Base-by-base conservation (phyloP, 2,329 filamentous ascomycete genomes). In the Neophaeococcomyces aloes region DNA sequence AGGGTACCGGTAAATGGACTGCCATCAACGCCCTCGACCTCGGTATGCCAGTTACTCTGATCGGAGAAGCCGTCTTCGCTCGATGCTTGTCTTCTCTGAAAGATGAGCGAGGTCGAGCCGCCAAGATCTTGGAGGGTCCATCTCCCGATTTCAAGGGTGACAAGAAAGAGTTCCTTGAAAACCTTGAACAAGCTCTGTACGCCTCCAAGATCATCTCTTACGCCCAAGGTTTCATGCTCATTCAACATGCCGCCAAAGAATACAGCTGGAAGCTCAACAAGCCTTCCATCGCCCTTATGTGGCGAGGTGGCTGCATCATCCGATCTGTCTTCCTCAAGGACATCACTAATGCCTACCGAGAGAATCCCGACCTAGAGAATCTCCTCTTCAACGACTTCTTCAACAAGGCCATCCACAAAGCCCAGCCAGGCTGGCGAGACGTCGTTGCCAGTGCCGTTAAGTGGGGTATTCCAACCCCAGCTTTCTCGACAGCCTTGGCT, bases 131-230 rank as follows among this genome's bases (percentile, higher is more conserved):
- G 38, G 65, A 79, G 58, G 85, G 88, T 56, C 87, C 86, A 48
- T 74, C 68, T 59, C 83, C 76, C 62, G 79, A 78, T 60, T 96
- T 96, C 68, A 76, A 83, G 59, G 91, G 91, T 58, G 78, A 95
- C 79, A 87, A 84, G 77, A 74, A 86, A 67, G 78, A 87, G 67
- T 94, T 96, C 79, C 80, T 98, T 57, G 85, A 86, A 57, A 88
- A 98, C 69, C 85, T 98, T 41, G 91, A 98, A 77, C 91, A 98
- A 76, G 91, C 89, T 56, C 80, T 98, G 50, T 98, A 98, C 65
- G 91, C 91, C 56, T 96, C 89, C 62, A 98, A 98, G 84, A 98
- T 98, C 65, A 95, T 98, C 70, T 98, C 91, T 15, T 98, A 98
- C 66, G 87, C 91, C 55, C 91, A 98, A 74, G 91, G 91, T 65